Evolutionary conservation across 83 land plant genomes (phyloP).

Genomic region (Picea abies): DNA sequence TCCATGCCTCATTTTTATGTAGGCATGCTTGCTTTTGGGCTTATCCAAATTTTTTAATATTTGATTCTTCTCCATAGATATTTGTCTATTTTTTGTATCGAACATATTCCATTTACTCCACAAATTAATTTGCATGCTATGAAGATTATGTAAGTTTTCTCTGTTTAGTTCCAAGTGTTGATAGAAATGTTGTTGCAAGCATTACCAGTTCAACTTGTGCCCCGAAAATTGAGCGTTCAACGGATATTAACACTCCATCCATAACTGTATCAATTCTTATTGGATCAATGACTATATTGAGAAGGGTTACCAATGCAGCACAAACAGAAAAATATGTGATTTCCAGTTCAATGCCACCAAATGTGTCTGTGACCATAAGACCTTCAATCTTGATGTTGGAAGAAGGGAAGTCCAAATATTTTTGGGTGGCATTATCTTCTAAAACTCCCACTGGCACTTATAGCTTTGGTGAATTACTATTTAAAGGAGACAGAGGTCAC

Average conservation of each 20-base stretch:
- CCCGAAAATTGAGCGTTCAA: constrained; percentile 33
- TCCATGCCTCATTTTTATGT: constrained; percentile 89
- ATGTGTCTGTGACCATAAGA: constrained; percentile 58
- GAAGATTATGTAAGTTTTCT: constrained; percentile 76
- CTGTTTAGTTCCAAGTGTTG: constrained; percentile 70
- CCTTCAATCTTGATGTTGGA: constrained; percentile 68
- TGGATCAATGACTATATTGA: constrained; percentile 45
- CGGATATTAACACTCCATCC: constrained; percentile 74
- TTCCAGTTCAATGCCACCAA: constrained; percentile 54
- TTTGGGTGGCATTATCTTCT: constrained; percentile 56
- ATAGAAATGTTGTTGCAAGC: constrained; percentile 46
- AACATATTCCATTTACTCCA: not conserved
- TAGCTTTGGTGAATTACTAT: constrained; percentile 64
- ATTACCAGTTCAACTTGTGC: constrained; percentile 55
- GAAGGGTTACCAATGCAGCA: constrained; percentile 77
- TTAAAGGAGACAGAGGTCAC: constrained; percentile 79
- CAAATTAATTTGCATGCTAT: constrained; percentile 40
- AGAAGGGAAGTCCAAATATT: constrained; percentile 46
- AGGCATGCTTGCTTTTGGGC: constrained; percentile 32
- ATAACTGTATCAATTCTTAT: constrained; percentile 69
- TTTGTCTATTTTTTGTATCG: not conserved
- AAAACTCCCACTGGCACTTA: constrained; percentile 55
- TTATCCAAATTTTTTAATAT: not conserved
- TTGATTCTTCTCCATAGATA: not conserved
- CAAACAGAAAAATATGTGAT: constrained; percentile 70